Conservation (phyloP, 208 protist genomes). For the Histomonas meleagridis region DNA sequence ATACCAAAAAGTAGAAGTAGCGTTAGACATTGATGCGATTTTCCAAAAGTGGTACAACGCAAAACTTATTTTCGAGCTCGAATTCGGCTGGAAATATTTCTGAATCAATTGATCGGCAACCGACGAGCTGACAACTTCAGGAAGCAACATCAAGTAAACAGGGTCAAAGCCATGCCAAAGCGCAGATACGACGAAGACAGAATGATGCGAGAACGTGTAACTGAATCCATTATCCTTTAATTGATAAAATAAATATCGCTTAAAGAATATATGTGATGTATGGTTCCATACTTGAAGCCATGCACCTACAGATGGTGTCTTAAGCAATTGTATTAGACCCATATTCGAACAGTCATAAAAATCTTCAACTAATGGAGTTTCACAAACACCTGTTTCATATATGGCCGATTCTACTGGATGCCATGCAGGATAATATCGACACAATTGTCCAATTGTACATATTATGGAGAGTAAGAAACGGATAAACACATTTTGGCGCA, state of each 20-base stretch:
- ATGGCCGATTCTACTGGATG: not conserved
- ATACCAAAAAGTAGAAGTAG: slow-evolving; percentile 21
- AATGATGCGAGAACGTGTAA: not conserved
- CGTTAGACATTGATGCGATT: not conserved
- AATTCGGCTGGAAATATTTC: not conserved
- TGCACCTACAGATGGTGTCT: not conserved
- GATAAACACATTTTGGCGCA: not conserved
- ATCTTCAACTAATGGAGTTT: not conserved
- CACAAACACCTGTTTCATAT: not conserved
- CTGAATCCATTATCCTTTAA: not conserved
- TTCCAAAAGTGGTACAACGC: not conserved
- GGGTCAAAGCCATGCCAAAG: slow-evolving; percentile 1
- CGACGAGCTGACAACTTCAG: not conserved
- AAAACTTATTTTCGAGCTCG: not conserved
- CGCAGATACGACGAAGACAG: not conserved
- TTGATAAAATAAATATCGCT: slow-evolving; percentile 8
- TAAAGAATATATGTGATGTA: not conserved
- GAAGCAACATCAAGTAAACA: not conserved
- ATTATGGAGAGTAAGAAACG: not conserved
- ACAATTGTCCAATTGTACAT: not conserved
- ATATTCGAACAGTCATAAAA: not conserved
- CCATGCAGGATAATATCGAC: not conserved
- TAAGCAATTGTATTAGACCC: not conserved
- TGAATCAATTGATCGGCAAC: not conserved
- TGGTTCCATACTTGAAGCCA: slow-evolving; percentile 27